phyloP scores from a whole-genome alignment of 495 filamentous ascomycete species.

The Tuber indicum region DNA sequence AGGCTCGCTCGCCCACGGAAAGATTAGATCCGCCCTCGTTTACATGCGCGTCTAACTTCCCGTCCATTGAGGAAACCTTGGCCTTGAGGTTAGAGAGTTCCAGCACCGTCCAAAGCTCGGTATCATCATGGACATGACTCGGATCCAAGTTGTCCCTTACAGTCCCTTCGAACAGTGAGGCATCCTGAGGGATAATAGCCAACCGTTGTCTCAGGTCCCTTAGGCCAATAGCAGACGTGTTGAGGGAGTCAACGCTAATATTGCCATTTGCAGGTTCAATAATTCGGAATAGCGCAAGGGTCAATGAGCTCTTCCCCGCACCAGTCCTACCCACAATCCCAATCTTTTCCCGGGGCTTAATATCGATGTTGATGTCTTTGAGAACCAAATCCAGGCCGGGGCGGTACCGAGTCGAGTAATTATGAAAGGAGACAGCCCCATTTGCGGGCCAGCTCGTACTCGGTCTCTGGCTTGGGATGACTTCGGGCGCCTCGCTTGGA shows the following conservation, averaged over 20 bases:
- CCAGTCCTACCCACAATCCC: slow-evolving; percentile 95
- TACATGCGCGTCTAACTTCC: slow-evolving; percentile 80
- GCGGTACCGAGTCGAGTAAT: slow-evolving; percentile 91
- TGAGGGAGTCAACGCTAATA: slow-evolving; percentile 80
- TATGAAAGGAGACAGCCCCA: slow-evolving; percentile 82
- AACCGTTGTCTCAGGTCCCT: slow-evolving; percentile 81
- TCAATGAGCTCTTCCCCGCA: slow-evolving; percentile 93
- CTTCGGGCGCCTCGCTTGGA: slow-evolving; percentile 91
- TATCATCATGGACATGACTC: slow-evolving; percentile 90
- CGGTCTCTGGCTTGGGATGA: slow-evolving; percentile 79
- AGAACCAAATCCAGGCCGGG: slow-evolving; percentile 82
- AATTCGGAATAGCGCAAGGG: slow-evolving; percentile 88
- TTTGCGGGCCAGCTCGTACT: slow-evolving; percentile 86
- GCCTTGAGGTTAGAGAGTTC: slow-evolving; percentile 92
- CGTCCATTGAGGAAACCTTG: slow-evolving; percentile 80
- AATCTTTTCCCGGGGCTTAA: slow-evolving; percentile 95
- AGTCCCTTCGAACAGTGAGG: slow-evolving; percentile 92
- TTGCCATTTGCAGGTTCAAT: slow-evolving; percentile 77
- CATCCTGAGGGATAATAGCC: slow-evolving; percentile 97
- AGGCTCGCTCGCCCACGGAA: slow-evolving; percentile 83
- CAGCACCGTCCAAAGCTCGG: slow-evolving; percentile 93
- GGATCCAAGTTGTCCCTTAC: slow-evolving; percentile 96
- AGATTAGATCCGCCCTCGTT: slow-evolving; percentile 90
- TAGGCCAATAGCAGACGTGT: slow-evolving; percentile 85
- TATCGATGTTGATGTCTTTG: slow-evolving; percentile 82